A percentile compares a stretch with the other conserved stretches of the same genome.
Conservation (phyloP, 139 green algal genomes). For the Medakamo hakoo region DNA sequence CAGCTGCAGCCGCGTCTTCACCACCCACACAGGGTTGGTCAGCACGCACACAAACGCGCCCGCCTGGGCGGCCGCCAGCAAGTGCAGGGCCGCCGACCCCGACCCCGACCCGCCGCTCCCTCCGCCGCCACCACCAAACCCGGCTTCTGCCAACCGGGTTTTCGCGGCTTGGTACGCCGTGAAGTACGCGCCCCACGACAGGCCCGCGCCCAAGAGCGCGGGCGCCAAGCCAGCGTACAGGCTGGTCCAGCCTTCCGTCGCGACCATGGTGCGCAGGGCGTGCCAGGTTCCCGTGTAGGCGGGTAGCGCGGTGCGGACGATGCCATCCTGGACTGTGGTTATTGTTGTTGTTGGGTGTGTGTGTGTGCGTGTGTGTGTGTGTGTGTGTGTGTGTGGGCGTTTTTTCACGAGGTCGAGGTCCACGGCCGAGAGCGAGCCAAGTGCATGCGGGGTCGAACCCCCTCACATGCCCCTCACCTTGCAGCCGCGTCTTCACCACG, state of each 20-base stretch:
- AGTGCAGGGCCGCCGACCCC: slow-evolving; percentile 39
- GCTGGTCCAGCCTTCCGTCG: slow-evolving; percentile 41
- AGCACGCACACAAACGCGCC: slow-evolving; percentile 60
- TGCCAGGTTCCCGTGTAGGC: slow-evolving; percentile 48
- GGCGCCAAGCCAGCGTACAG: slow-evolving; percentile 55
- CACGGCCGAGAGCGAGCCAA: no score
- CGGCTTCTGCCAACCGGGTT: slow-evolving; percentile 17
- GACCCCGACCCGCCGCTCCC: neutral
- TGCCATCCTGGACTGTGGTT: no score
- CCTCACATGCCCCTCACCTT: no score
- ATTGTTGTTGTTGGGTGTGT: no score
- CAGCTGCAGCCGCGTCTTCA: slow-evolving; percentile 86
- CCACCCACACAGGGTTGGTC: slow-evolving; percentile 88
- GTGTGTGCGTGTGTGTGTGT: no score
- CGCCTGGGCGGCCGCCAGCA: slow-evolving; percentile 56
- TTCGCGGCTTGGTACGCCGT: slow-evolving; percentile 61
- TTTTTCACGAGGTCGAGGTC: no score
- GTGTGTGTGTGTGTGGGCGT: no score
- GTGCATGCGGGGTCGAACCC: no score
- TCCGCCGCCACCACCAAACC: neutral
- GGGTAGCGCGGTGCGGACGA: slow-evolving; percentile 17
- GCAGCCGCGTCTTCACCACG: slow-evolving; percentile 74
- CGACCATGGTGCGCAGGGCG: slow-evolving; percentile 38
- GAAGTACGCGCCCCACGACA: slow-evolving; percentile 76
- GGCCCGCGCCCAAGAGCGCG: slow-evolving; percentile 48